A percentile compares a stretch with the other conserved stretches of the same genome.
These are phyloP conservation scores for Cercophora newfieldiana DNA, from an alignment of 495 filamentous ascomycete genomes.

Conservation along the genomic window DNA sequence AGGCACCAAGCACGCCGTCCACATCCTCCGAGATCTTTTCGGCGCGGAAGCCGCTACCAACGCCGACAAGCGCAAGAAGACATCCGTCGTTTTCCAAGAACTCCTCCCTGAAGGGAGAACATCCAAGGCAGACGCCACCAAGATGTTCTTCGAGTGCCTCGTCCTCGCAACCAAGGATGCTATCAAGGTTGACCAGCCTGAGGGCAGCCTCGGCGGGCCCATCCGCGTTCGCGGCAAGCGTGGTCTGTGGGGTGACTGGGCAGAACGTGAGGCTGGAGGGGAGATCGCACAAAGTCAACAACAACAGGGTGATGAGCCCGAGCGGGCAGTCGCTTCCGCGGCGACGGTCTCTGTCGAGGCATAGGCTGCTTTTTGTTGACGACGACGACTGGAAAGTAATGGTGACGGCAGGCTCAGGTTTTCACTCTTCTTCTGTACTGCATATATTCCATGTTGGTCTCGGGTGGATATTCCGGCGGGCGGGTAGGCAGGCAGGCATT, in stretches of 20 bases:
- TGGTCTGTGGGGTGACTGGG: constrained; percentile 94
- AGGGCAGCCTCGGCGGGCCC: constrained; percentile 67
- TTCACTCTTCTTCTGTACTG: constrained; percentile 23
- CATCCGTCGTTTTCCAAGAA: constrained; percentile 83
- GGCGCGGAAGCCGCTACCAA: constrained; percentile 61
- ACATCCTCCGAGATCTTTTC: constrained; percentile 87
- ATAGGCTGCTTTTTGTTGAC: constrained; percentile 11
- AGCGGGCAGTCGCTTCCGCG: constrained; percentile 36
- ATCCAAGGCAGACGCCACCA: constrained; percentile 84
- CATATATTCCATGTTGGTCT: constrained; percentile 15
- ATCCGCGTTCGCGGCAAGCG: constrained; percentile 84
- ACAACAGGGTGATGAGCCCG: constrained; percentile 28
- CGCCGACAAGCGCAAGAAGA: constrained; percentile 69
- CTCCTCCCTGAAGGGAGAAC: constrained; percentile 79
- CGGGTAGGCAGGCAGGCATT: not conserved
- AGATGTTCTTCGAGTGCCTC: constrained; percentile 98
- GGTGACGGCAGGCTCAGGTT: constrained; percentile 13
- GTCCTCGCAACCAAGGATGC: constrained; percentile 97
- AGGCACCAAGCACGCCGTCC: constrained; percentile 92
- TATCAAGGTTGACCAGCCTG: constrained; percentile 92
- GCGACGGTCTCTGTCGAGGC: constrained; percentile 29
- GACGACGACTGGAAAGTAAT: constrained; percentile 14
- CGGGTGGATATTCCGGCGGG: not conserved
- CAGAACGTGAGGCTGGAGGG: constrained; percentile 74
- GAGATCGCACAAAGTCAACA: constrained; percentile 48